Evolutionary conservation across 108 stramenopile genomes (phyloP).

Genomic region (Cyclotella baltica): DNA sequence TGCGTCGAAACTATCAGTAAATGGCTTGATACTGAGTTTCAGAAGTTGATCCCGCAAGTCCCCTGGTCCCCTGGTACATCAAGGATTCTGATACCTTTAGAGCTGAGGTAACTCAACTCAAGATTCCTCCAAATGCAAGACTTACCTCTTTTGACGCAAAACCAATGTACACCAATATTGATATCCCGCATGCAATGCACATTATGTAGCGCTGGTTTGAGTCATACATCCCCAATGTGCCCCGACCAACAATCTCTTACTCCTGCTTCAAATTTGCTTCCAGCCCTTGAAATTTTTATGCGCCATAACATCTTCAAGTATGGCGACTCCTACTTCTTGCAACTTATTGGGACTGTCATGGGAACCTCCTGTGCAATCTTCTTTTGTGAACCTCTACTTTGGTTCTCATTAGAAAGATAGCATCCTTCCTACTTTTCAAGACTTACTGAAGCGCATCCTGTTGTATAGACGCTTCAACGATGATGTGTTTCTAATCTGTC

Average conservation of each 20-base stretch:
- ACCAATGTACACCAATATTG: conserved; percentile 9
- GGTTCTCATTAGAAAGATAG: not conserved
- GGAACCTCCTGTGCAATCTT: too few relatives aligned
- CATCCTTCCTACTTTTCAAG: not conserved
- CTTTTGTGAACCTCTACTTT: not conserved
- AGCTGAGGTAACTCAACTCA: not conserved
- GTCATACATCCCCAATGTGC: not conserved
- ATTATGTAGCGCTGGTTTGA: not conserved
- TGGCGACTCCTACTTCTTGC: not conserved
- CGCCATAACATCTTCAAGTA: not conserved
- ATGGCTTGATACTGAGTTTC: conserved; percentile 23
- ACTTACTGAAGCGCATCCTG: not conserved
- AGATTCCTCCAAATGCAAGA: not conserved
- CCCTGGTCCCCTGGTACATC: conserved; percentile 11
- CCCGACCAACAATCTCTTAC: not conserved
- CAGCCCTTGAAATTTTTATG: not conserved
- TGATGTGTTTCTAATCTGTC: conserved; percentile 10
- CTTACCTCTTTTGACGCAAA: not conserved
- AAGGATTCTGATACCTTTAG: conserved; percentile 11
- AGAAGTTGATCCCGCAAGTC: conserved; percentile 6
- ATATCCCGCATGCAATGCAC: not conserved
- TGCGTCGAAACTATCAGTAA: conserved; percentile 1
- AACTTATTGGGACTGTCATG: too few relatives aligned
- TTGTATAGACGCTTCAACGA: not conserved
- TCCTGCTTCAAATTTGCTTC: not conserved